Evolutionary conservation across 1,284 basidiomycete genomes (phyloP).

Genomic region (Termitomyces sp.): DNA sequence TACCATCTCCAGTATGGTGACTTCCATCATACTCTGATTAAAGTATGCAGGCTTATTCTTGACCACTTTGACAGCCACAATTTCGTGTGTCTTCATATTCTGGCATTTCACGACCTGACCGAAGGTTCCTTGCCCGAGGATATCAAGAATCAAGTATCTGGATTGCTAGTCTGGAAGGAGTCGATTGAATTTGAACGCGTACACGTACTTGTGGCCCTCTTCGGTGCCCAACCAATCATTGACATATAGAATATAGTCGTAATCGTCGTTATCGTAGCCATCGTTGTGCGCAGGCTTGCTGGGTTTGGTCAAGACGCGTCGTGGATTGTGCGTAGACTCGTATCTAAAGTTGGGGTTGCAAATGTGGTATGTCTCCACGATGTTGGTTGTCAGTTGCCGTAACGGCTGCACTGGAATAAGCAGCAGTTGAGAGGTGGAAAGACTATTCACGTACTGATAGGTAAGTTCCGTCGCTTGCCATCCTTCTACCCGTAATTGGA

Average conservation of each 20-base stretch:
- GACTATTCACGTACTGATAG: conserved; percentile 49
- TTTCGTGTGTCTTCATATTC: conserved; percentile 98
- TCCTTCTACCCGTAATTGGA: conserved; percentile 54
- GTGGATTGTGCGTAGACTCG: conserved; percentile 87
- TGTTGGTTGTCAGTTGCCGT: conserved; percentile 80
- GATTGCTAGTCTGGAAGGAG: conserved; percentile 15
- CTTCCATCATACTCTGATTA: conserved; percentile 99
- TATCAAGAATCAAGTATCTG: conserved; percentile 96
- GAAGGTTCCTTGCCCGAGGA: conserved; percentile 97
- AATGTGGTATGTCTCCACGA: conserved; percentile 85
- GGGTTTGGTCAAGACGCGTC: conserved; percentile 92
- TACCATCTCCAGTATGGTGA: conserved; percentile 93
- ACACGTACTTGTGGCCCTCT: conserved; percentile 82
- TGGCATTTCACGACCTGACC: conserved; percentile 99
- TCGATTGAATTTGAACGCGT: conserved; percentile 6
- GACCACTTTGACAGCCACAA: conserved; percentile 98
- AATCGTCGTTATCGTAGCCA: conserved; percentile 95
- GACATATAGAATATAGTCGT: conserved; percentile 96
- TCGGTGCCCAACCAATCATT: conserved; percentile 93
- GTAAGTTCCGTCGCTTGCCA: conserved; percentile 59
- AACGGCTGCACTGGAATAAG: conserved; percentile 56
- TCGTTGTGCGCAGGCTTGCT: conserved; percentile 92
- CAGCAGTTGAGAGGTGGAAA: conserved; percentile 16
- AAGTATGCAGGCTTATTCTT: conserved; percentile 99
- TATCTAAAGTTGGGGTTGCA: conserved; percentile 93